Evolutionary conservation across 768 basidiomycete species (phyloP).

Genomic region (Lentinula lateritia): DNA sequence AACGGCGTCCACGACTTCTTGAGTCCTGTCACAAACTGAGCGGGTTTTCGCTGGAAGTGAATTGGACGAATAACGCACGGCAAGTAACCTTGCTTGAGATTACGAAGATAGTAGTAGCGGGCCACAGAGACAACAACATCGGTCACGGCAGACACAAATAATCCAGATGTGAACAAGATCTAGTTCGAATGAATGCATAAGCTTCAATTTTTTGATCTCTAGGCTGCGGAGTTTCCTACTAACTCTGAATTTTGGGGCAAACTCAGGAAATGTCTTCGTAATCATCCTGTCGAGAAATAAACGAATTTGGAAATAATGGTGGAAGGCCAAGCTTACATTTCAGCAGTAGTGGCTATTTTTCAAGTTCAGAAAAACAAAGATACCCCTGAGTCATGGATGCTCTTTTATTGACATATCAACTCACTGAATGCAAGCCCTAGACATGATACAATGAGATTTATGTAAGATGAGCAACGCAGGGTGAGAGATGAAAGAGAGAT

Average conservation of each 20-base stretch:
- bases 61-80: neutral
- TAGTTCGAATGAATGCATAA: neutral
- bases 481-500: neutral
- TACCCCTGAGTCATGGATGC: neutral
- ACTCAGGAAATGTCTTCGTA: neutral
- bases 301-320: no score
- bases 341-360: neutral
- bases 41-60: neutral
- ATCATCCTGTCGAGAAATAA: neutral
- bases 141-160: conserved; percentile 9
- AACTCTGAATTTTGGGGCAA: neutral
- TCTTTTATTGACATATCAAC: neutral
- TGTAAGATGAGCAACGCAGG: neutral
- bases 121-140: conserved; percentile 10
- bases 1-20: conserved; percentile 10
- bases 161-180: conserved; percentile 10
- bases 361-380: neutral
- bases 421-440: neutral
- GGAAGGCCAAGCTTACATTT: neutral
- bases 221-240: neutral
- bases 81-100: conserved; percentile 8
- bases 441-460: no score
- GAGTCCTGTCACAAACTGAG: neutral
- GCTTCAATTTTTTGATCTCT: neutral
- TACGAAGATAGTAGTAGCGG: conserved; percentile 9